Conservation (phyloP, 140 eudicot genomes). For the Cichorium intybus region DNA sequence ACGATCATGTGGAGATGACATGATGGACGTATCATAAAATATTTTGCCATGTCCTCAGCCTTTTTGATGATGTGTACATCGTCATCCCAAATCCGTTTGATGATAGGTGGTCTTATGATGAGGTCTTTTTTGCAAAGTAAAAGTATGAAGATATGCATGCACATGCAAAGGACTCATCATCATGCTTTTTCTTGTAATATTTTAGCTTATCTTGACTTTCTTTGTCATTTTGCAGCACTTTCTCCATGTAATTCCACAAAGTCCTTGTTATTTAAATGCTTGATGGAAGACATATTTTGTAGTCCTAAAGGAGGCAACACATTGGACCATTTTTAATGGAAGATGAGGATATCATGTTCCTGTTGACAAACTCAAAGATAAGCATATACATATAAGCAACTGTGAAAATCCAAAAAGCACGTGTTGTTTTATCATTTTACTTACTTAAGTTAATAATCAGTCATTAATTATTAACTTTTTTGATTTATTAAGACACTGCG, state of each 20-base stretch:
- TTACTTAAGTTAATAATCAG: background rate
- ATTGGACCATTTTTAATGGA: constrained; percentile 19
- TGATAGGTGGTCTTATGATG: background rate
- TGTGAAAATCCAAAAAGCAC: background rate
- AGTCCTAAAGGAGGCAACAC: constrained; percentile 13
- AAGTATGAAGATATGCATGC: constrained; percentile 16
- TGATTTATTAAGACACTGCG: no score
- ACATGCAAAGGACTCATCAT: constrained; percentile 23
- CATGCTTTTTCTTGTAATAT: constrained; percentile 6
- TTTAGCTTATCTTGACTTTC: constrained; percentile 11
- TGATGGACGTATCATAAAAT: background rate
- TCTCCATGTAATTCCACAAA: constrained; percentile 18
- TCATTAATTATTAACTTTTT: no score
- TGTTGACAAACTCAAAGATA: constrained; percentile 2
- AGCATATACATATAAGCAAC: constrained; percentile 2
- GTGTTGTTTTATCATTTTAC: background rate
- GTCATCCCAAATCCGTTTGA: background rate
- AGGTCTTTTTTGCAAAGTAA: background rate
- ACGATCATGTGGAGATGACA: background rate
- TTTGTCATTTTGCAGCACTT: constrained; percentile 18
- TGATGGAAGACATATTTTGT: constrained; percentile 5
- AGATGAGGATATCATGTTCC: constrained; percentile 13
- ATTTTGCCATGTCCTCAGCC: background rate
- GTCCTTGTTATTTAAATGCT: constrained; percentile 14
- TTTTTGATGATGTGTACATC: background rate